phyloP scores from a whole-genome alignment of 2,329 filamentous ascomycete species.

The Penicillium sp. region DNA sequence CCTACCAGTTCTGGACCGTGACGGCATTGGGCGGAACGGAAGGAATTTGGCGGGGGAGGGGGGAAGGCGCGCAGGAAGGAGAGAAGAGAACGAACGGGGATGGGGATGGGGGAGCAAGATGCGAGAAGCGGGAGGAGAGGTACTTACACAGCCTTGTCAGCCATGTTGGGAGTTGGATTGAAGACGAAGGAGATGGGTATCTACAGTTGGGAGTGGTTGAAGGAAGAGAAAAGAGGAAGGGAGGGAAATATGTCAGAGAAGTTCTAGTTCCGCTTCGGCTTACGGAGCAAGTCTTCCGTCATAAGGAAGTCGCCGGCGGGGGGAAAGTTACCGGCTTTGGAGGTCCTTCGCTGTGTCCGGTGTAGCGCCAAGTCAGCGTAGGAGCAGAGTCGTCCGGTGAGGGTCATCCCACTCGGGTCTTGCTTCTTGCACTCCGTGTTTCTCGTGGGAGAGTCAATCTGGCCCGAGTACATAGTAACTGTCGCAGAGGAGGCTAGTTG shows the following conservation, averaged over 20 bases:
- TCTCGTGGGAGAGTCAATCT: background rate
- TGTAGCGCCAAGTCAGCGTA: conserved; percentile 26
- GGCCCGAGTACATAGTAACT: too few species aligned
- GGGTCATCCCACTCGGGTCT: conserved; percentile 27
- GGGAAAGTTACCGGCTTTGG: conserved; percentile 3
- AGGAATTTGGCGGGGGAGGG: background rate
- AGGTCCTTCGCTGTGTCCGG: conserved; percentile 16
- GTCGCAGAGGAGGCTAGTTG: too few species aligned
- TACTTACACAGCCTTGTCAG: conserved; percentile 48
- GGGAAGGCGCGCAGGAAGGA: background rate
- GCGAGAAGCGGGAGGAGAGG: conserved; percentile 11
- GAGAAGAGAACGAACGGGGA: background rate
- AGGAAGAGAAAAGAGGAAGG: conserved; percentile 19
- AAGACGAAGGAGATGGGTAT: conserved; percentile 19
- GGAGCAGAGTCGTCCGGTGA: conserved; percentile 42
- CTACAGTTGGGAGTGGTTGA: conserved; percentile 13
- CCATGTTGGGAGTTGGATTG: conserved; percentile 37
- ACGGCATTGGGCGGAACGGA: too few species aligned
- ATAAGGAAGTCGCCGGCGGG: conserved; percentile 29
- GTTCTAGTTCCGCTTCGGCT: too few species aligned
- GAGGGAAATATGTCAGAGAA: conserved; percentile 18
- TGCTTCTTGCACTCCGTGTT: conserved; percentile 2
- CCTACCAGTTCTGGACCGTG: too few species aligned
- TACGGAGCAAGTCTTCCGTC: conserved; percentile 40
- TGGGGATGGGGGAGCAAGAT: conserved; percentile 9